phyloP scores from a whole-genome alignment of 1,284 basidiomycete genomes.

The Xerocomus nothofagi region DNA sequence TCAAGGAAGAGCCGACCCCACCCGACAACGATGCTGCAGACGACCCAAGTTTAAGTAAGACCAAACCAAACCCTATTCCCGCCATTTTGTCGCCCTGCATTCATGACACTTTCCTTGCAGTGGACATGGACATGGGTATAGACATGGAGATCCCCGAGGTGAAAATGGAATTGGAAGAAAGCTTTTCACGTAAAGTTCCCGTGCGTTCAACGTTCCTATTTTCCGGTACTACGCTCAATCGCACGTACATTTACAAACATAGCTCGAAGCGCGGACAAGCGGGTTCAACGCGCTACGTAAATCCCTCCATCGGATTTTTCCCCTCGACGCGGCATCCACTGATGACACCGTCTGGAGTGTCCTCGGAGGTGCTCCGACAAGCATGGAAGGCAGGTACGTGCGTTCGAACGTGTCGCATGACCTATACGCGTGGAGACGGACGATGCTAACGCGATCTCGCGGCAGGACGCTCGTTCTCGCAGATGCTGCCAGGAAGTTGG shows the following conservation, averaged over 20 bases:
- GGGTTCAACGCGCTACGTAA: slow-evolving; percentile 34
- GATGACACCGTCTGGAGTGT: slow-evolving; percentile 7
- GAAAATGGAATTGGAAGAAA: slow-evolving; percentile 51
- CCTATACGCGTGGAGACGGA: no score
- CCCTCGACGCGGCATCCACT: slow-evolving; percentile 15
- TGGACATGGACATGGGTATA: slow-evolving; percentile 12
- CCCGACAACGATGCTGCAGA: not conserved
- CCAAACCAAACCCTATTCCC: not conserved
- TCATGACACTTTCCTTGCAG: not conserved
- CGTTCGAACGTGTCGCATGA: not conserved
- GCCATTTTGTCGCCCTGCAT: no score
- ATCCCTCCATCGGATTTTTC: slow-evolving; percentile 38
- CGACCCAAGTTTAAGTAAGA: slow-evolving; percentile 18
- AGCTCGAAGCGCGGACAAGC: slow-evolving; percentile 37
- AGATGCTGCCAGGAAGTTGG: slow-evolving; percentile 26
- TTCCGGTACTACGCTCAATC: not conserved
- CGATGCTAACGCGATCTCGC: not conserved
- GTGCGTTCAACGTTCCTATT: slow-evolving; percentile 38
- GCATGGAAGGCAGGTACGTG: slow-evolving; percentile 22
- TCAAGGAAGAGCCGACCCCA: not conserved
- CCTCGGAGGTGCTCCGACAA: slow-evolving; percentile 15
- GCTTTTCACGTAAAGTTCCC: slow-evolving; percentile 60
- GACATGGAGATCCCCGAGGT: slow-evolving; percentile 42
- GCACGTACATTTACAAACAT: not conserved
- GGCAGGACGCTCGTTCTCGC: slow-evolving; percentile 25